Percentiles rank a stretch among this genome's conserved stretches.
phyloP scores from a whole-genome alignment of 1,139 yeast genomes.

The Magnusiomyces ingens region DNA sequence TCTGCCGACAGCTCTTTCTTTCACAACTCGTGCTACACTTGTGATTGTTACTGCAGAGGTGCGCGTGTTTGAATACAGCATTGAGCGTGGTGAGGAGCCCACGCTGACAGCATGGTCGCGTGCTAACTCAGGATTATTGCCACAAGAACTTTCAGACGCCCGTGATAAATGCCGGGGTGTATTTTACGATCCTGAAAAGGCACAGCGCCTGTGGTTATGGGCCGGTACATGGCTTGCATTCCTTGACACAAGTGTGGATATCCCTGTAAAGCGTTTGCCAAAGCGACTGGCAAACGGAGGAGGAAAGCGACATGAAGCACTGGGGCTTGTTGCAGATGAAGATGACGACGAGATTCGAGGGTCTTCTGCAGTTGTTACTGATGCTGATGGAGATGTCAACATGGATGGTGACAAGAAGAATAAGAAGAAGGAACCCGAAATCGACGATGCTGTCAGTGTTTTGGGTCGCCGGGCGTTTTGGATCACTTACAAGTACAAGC shows the following conservation, averaged over 20 bases:
- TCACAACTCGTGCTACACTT: conserved; percentile 48
- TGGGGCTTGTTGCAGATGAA: conserved; percentile 28
- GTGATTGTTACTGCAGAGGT: conserved; percentile 69
- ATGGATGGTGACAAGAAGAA: neutral
- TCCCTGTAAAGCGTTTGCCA: conserved; percentile 22
- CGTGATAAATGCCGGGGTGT: conserved; percentile 73
- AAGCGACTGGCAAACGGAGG: conserved; percentile 35
- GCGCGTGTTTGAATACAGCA: conserved; percentile 57
- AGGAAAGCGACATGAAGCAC: conserved; percentile 54
- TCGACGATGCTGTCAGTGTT: conserved; percentile 31
- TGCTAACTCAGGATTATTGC: conserved; percentile 66
- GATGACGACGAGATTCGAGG: conserved; percentile 7
- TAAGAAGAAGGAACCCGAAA: conserved; percentile 22
- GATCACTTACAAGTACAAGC: conserved; percentile 70
- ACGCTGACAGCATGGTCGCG: conserved; percentile 71
- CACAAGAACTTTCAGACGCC: conserved; percentile 51
- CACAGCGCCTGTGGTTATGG: conserved; percentile 67
- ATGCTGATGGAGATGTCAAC: neutral
- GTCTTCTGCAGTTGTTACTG: conserved; percentile 27
- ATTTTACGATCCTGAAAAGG: conserved; percentile 39
- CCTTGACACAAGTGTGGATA: conserved; percentile 58
- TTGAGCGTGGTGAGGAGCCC: conserved; percentile 27
- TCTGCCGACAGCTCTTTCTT: conserved; percentile 56
- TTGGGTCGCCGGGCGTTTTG: conserved; percentile 46
- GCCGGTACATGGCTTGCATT: conserved; percentile 81